Conservation (phyloP, 768 basidiomycete species). For the Suillus brevipes region DNA sequence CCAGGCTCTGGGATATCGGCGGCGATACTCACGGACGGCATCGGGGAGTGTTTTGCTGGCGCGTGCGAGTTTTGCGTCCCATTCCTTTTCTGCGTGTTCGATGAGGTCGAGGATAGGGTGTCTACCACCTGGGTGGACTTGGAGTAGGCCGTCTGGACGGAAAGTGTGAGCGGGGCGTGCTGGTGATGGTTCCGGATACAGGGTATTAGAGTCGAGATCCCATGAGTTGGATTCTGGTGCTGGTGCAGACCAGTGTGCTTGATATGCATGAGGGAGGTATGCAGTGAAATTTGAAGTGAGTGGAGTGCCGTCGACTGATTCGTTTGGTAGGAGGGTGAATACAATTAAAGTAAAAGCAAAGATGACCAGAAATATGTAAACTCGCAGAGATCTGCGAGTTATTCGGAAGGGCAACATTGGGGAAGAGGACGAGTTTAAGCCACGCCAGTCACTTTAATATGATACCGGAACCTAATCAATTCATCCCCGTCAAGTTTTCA, state of each 20-base stretch:
- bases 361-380: neutral
- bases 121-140: slow-evolving; percentile 35
- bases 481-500: too few relatives aligned
- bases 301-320: neutral
- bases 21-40: slow-evolving; percentile 41
- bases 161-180: slow-evolving; percentile 17
- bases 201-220: neutral
- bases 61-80: slow-evolving; percentile 37
- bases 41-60: slow-evolving; percentile 40
- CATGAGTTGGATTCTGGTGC: neutral
- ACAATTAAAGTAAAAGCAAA: neutral
- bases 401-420: neutral
- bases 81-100: slow-evolving; percentile 35
- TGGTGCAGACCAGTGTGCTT: neutral
- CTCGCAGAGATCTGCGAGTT: neutral
- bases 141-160: slow-evolving; percentile 34
- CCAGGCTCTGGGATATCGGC: slow-evolving; percentile 39
- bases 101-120: slow-evolving; percentile 52
- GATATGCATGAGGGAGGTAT: neutral
- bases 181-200: neutral
- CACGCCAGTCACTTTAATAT: too few relatives aligned
- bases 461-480: too few relatives aligned
- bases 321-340: neutral
- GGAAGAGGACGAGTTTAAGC: neutral
- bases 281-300: neutral